Conservation (phyloP, 768 basidiomycete species). For the Xerocomus brunneocitrinus region DNA sequence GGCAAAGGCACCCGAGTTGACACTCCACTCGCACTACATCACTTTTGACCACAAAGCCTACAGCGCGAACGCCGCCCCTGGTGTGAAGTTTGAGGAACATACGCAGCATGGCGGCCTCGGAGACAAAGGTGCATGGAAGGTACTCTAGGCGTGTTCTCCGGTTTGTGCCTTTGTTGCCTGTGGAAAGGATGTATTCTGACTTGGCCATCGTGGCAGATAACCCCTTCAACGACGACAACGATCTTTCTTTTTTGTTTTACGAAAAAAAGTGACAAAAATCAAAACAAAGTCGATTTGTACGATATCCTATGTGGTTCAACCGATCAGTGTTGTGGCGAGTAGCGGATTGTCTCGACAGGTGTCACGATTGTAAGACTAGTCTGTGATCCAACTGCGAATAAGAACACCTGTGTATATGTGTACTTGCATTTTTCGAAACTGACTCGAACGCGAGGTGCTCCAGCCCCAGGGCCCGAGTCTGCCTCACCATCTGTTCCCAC, state of each 20-base stretch:
- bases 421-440: background rate
- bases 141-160: background rate
- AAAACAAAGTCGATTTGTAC: background rate
- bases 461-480: too few species aligned
- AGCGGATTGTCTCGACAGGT: background rate
- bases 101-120: background rate
- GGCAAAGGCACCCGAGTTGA: conserved; percentile 5
- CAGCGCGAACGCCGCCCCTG: background rate
- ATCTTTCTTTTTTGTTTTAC: background rate
- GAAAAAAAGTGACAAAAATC: background rate
- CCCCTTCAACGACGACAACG: background rate
- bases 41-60: background rate
- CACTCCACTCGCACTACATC: conserved; percentile 11
- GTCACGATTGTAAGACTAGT: background rate
- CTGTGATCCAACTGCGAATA: background rate
- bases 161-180: background rate
- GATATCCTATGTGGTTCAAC: background rate
- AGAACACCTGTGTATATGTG: background rate
- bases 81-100: background rate
- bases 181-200: background rate
- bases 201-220: background rate
- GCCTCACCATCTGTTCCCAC: too few species aligned
- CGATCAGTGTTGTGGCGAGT: background rate
- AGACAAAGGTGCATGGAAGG: background rate
- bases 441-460: too few species aligned